These are phyloP conservation scores for Camelina sativa DNA, from an alignment of 345 rosid genomes.

Conservation along the genomic window DNA sequence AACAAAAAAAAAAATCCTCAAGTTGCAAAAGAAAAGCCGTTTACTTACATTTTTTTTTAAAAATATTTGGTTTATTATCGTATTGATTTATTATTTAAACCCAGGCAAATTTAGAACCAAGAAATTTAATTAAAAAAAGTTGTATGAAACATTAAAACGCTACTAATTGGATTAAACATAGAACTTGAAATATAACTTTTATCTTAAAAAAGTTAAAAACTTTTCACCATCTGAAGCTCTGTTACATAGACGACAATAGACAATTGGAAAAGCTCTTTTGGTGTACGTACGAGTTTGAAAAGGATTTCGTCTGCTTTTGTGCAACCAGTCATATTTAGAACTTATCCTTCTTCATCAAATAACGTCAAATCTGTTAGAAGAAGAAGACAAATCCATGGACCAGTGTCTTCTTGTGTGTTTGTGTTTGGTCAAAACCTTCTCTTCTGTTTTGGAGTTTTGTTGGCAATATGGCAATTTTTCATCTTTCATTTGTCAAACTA, in stretches of 20 bases:
- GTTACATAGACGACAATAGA: constrained; percentile 7
- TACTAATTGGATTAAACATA: too few species aligned
- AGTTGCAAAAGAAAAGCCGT: background rate
- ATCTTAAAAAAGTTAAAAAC: background rate
- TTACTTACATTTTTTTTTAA: background rate
- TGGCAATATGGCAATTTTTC: background rate
- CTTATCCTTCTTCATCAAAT: constrained; percentile 19
- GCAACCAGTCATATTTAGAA: constrained; percentile 16
- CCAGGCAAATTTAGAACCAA: too few species aligned
- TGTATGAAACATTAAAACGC: too few species aligned
- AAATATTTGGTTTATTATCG: too few species aligned
- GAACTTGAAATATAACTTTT: background rate
- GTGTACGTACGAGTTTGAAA: background rate
- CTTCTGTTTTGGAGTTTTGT: background rate
- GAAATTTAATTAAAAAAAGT: too few species aligned
- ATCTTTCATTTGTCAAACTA: background rate
- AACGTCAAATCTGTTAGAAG: constrained; percentile 12
- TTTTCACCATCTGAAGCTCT: background rate
- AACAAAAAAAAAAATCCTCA: background rate
- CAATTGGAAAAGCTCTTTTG: background rate
- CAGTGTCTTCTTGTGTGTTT: background rate
- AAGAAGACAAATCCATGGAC: constrained; percentile 9
- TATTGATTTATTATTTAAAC: too few species aligned
- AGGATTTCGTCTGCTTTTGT: background rate
- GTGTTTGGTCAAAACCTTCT: background rate